Conservation (phyloP, 345 rosid species). For the Clarkia xantiana region DNA sequence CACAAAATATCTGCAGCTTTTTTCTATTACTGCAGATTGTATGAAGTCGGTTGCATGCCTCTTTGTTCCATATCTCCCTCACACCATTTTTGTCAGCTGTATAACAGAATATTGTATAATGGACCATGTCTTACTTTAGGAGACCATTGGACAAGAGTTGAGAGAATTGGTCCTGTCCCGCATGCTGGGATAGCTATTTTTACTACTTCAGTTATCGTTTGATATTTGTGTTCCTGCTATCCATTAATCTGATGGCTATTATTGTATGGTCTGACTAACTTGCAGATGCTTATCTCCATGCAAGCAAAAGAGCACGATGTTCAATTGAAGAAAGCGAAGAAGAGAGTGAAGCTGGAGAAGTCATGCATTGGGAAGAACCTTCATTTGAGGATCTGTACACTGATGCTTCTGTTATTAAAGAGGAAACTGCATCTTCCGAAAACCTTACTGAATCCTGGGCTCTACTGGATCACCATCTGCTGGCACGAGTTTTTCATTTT, state of each 20-base stretch:
- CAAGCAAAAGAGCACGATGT: conserved; percentile 63
- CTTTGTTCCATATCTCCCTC: too few relatives aligned
- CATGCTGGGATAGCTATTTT: too few relatives aligned
- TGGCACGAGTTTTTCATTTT: conserved; percentile 78
- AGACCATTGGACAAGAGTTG: too few relatives aligned
- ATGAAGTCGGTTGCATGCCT: too few relatives aligned
- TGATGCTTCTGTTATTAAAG: conserved; percentile 34
- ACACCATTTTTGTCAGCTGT: too few relatives aligned
- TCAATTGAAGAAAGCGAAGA: conserved; percentile 54
- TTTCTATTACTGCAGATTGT: too few relatives aligned
- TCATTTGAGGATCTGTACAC: conserved; percentile 72
- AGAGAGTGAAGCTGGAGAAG: conserved; percentile 44
- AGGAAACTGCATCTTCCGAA: conserved; percentile 26
- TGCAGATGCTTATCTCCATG: conserved; percentile 48
- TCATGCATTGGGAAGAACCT: conserved; percentile 27
- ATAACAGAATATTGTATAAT: too few relatives aligned
- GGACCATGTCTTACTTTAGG: too few relatives aligned
- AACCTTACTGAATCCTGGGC: conserved; percentile 48
- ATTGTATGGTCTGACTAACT: conserved; percentile 8
- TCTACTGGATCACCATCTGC: conserved; percentile 55
- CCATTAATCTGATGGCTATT: not conserved
- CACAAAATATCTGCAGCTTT: too few relatives aligned
- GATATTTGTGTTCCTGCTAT: not conserved
- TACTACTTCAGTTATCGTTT: too few relatives aligned
- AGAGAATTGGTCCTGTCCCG: too few relatives aligned